Evolutionary conservation across 2,329 filamentous ascomycete species (phyloP).

Genomic region (Calonectria ilicicola): DNA sequence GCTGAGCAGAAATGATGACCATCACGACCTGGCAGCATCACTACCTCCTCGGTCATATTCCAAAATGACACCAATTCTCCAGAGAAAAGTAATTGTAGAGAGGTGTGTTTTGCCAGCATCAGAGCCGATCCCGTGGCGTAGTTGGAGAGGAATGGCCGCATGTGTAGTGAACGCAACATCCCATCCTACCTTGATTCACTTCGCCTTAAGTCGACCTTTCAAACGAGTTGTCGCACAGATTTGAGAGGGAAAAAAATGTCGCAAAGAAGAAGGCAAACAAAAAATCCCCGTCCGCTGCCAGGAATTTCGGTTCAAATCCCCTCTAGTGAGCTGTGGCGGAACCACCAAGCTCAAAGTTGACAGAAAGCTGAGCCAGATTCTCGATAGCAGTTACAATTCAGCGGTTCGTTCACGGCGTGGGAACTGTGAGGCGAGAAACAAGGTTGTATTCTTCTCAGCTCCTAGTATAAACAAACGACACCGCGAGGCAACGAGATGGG

Average conservation of each 20-base stretch:
- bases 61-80: neutral
- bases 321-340: neutral
- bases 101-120: neutral
- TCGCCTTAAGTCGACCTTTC: neutral
- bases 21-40: neutral
- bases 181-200: neutral
- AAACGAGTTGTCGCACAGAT: neutral
- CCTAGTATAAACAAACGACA: slow-evolving; percentile 13
- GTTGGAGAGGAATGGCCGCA: neutral
- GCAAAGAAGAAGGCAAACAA: too few species aligned
- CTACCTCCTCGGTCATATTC: neutral
- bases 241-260: too few species aligned
- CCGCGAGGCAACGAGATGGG: slow-evolving; percentile 18
- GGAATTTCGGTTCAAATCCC: neutral
- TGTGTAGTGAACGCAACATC: neutral
- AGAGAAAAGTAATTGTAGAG: neutral
- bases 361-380: neutral
- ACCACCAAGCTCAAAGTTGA: neutral
- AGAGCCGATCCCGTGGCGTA: neutral
- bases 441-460: neutral
- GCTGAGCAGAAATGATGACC: neutral
- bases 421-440: neutral
- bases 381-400: slow-evolving; percentile 17
- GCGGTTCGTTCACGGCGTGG: neutral
- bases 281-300: neutral